Evolutionary conservation across 208 protist genomes (phyloP), one percentile per base, ranked within the genome.

Genomic region (Wallacemonas collosoma): DNA sequence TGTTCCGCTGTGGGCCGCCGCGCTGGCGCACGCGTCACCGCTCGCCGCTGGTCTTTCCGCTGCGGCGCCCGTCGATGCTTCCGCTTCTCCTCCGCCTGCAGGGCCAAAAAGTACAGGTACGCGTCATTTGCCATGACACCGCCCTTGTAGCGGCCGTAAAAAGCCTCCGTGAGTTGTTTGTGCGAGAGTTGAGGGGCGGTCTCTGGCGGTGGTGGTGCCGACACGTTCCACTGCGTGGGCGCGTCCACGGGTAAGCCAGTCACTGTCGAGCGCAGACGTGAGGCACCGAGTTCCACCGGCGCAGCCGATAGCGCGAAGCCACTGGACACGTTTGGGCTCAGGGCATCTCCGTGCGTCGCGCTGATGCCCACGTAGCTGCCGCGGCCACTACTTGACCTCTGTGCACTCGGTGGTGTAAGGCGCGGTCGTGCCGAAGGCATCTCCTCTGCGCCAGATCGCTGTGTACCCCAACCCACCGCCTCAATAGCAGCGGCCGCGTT

Each of bases 131-230:
- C 89, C 80, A 94, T 83, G 60, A 80, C 64, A 0, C 74, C 76
- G n/a, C 77, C 66, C 62, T 80, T 76, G 67, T 84, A 76, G 68
- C 72, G 79, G 0, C 65, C 74, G 57, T 91, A 91, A 72, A 94
- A 91, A 2, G 84, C 86, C 44, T 94, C 82, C 1, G 86, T 91
- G 36, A 94, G 82, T 75, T 87, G 76, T 48, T 86, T 86, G 45
- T 87, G 72, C 8, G 87, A 81, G 38, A 94, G 74, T 60, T 80
- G 76, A 4, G 66, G 74, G n/a, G 60, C 53, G 40, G 6, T 43
- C 8, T 5, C 63, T 5, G 26, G 48, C 63, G n/a, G 61, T 50
- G 41, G 40, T 14, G 6, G 40, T 0, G n/a, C 61, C 61, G 35
- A 5, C 5, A 5, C 51, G 1, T 0, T n/a, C 11, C 26, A 63